Base-by-base conservation (phyloP, 768 basidiomycete species). In the Leccinum fibrillosum region DNA sequence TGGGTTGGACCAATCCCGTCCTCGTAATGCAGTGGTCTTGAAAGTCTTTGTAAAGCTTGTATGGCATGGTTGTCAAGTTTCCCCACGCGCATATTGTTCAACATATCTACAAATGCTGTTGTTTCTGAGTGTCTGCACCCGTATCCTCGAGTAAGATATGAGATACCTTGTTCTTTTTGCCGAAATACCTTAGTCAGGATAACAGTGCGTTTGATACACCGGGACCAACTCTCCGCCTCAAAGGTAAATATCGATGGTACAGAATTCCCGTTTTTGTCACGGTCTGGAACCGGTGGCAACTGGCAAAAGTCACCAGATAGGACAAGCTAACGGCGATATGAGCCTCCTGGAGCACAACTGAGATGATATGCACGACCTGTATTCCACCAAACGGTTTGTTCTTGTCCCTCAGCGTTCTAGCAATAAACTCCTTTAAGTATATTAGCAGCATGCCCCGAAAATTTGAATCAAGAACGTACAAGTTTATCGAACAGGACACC, bases 281-380 rank as follows among this genome's bases (percentile, higher is more conserved):
- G 72, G 34, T 75, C 76, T 12, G 81, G 77, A 0, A 95, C 90
- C 1, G 94, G 94, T 10, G 94, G 94, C 0, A 97, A 78, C 71
- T 97, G 93, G 68, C 85, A 94, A 71, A 95, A 95, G 68, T 97
- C 94, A 7, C 94, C 94, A 8, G 88, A 92, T 4, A 94, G 75
- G 34, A 90, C 79, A 53, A 94, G 82, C 88, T 94, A 58, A n/a
- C 17, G 26, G 56, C 10, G 17, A 17, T 15, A 39, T 59, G 54
- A 58, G 50, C 44, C 7, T 47, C 42, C 12, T 39, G 26, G 32
- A 35, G 42, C 10, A n/a, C 25, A 21, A n/a, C 28, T 2, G 13
- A 58, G 15, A 44, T 15, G 10, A 45, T n/a, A 54, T 55, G 7
- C n/a, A 58, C 5, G 44, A 89, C 89, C 78, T 94, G 92, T 49